Conservation (phyloP, 768 basidiomycete species). For the Lyophyllum decastes region DNA sequence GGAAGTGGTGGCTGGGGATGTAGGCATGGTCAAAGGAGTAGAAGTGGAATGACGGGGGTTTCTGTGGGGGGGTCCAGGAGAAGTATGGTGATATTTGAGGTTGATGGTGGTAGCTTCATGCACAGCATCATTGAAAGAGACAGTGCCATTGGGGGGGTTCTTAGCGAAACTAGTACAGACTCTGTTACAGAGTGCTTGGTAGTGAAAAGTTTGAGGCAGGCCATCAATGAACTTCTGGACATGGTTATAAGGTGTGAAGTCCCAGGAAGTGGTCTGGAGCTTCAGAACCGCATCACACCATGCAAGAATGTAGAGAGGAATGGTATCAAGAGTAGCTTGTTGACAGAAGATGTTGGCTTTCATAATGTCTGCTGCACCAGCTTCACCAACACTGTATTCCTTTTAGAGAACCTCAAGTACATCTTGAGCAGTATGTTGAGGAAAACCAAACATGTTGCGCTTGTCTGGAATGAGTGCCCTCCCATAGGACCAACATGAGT, state of each 20-base stretch:
- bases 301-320: not conserved
- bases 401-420: not conserved
- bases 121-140: not conserved
- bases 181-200: not conserved
- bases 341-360: not conserved
- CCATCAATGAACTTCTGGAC: not conserved
- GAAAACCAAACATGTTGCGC: not conserved
- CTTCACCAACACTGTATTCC: not conserved
- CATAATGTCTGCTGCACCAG: no score
- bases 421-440: not conserved
- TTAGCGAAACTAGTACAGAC: not conserved
- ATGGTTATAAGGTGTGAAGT: not conserved
- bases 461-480: not conserved
- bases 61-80: not conserved
- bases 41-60: not conserved
- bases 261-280: not conserved
- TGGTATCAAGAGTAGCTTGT: not conserved
- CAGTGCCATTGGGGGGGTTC: not conserved
- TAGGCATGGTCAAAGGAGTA: not conserved
- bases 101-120: not conserved
- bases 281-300: not conserved
- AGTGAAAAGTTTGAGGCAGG: not conserved
- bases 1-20: not conserved
- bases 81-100: not conserved
- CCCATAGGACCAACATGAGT: not conserved